Conservation (phyloP, 2,329 filamentous ascomycete genomes). For the Parafenestella ontariensis region DNA sequence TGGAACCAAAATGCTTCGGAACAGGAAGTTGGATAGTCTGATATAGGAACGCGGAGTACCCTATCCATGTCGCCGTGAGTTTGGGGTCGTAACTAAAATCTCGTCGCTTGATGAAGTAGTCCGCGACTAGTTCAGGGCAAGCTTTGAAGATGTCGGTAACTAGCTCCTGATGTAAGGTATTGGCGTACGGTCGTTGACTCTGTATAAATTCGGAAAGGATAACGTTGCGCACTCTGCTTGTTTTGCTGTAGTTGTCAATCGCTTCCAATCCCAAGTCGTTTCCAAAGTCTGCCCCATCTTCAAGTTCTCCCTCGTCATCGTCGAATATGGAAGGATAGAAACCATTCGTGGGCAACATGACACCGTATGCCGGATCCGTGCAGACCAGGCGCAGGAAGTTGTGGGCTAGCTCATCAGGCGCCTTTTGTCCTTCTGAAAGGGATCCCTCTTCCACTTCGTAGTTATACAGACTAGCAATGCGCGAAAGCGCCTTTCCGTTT, state of each 20-base stretch:
- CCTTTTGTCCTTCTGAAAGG: constrained; percentile 56
- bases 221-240: constrained; percentile 78
- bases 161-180: constrained; percentile 80
- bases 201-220: constrained; percentile 80
- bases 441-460: constrained; percentile 54
- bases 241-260: constrained; percentile 72
- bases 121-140: constrained; percentile 84
- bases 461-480: constrained; percentile 59
- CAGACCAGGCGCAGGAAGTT: constrained; percentile 78
- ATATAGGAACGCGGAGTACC: constrained; percentile 88
- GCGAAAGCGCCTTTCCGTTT: constrained; percentile 74
- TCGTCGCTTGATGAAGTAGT: constrained; percentile 83
- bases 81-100: constrained; percentile 88
- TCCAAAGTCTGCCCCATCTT: constrained; percentile 54
- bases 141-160: constrained; percentile 79
- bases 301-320: constrained; percentile 54
- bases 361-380: constrained; percentile 74
- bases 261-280: constrained; percentile 73
- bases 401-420: constrained; percentile 74
- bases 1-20: constrained; percentile 74
- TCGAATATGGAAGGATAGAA: constrained; percentile 79
- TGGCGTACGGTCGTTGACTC: constrained; percentile 82
- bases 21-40: constrained; percentile 77
- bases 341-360: constrained; percentile 78
- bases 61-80: constrained; percentile 91